Evolutionary conservation across 208 protist genomes (phyloP), one percentile per base, ranked within the genome.

Genomic region (Angomonas ambiguus): DNA sequence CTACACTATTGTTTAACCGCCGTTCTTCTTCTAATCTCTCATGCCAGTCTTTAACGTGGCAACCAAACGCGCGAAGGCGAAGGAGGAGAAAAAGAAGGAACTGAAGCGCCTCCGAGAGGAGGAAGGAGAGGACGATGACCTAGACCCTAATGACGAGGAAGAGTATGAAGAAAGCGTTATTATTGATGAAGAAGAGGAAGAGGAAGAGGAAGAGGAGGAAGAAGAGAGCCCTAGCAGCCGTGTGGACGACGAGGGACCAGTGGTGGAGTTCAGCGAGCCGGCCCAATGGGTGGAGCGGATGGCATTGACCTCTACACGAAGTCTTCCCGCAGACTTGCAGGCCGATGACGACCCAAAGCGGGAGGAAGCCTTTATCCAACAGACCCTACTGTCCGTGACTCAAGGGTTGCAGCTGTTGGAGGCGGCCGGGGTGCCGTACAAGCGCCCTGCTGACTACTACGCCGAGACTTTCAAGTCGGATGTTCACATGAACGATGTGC

Each of bases 391-490:
- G 30, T 93, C 88, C 32, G 91, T 93, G 4, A 53, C 74, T 28
- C 82, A 77, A 30, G 93, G 88, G 27, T 65, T 95, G 11, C 67
- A 85, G 24, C 64, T 94, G 53, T 70, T 97, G 59, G 88, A 96
- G 66, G 65, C 77, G 42, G 76, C 88, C 5, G 70, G 76, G 2
- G 85, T 98, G 48, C 80, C 90, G 41, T 94, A 91, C 67, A 74
- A 83, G 65, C 86, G 97, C 33, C 96, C 96, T 24, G 72, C 72
- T 38, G 97, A 98, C 79, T 98, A 96, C 79, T 98, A 97, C 79
- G 96, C 96, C 5, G 97, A 98, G 73, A 98, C 98, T 96, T 89
- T 93, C 70, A 98, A 98, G 77, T 84, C 79, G 56, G 97, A 98
- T 69, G 74, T 92, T 30, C 95, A 98, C 74, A 98, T 98, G 96